phyloP scores from a whole-genome alignment of 2,329 filamentous ascomycete species.

The Fusarium sp. region DNA sequence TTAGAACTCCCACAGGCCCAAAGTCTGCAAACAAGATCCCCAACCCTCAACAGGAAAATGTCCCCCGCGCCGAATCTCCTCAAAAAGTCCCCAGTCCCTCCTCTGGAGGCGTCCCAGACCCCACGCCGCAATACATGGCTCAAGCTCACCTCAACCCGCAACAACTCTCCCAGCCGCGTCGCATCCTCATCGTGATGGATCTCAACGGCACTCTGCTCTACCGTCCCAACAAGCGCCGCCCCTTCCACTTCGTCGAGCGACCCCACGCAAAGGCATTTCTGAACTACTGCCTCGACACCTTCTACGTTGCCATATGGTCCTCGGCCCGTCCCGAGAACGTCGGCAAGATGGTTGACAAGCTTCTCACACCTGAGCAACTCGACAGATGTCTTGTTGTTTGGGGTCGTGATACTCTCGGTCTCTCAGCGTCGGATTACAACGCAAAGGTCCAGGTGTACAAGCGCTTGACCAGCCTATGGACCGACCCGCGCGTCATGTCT shows the following conservation, averaged over 20 bases:
- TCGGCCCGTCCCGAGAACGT: conserved; percentile 83
- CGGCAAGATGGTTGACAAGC: conserved; percentile 69
- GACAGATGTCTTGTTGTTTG: conserved; percentile 74
- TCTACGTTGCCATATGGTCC: conserved; percentile 90
- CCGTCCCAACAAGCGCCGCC: conserved; percentile 66
- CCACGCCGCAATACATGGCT: conserved; percentile 69
- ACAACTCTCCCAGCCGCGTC: conserved; percentile 60
- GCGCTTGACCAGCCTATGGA: conserved; percentile 79
- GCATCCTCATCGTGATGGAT: conserved; percentile 86
- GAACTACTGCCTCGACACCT: conserved; percentile 76
- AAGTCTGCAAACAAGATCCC: conserved; percentile 5
- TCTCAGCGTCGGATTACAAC: conserved; percentile 72
- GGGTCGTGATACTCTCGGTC: conserved; percentile 80
- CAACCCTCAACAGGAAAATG: not conserved
- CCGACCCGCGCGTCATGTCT: conserved; percentile 54
- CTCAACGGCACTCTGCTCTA: conserved; percentile 90
- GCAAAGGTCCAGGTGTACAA: conserved; percentile 89
- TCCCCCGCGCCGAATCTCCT: conserved; percentile 13
- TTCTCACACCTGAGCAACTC: conserved; percentile 68
- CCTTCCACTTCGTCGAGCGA: conserved; percentile 70
- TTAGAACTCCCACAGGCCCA: conserved; percentile 17
- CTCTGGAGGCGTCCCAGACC: conserved; percentile 70
- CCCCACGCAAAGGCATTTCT: conserved; percentile 77
- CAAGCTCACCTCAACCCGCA: conserved; percentile 60
- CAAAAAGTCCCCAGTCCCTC: conserved; percentile 47